A percentile compares a stretch with the other conserved stretches of the same genome.
Evolutionary conservation across 305 asterid genomes (phyloP).

Genomic region (Plantago coronopus): DNA sequence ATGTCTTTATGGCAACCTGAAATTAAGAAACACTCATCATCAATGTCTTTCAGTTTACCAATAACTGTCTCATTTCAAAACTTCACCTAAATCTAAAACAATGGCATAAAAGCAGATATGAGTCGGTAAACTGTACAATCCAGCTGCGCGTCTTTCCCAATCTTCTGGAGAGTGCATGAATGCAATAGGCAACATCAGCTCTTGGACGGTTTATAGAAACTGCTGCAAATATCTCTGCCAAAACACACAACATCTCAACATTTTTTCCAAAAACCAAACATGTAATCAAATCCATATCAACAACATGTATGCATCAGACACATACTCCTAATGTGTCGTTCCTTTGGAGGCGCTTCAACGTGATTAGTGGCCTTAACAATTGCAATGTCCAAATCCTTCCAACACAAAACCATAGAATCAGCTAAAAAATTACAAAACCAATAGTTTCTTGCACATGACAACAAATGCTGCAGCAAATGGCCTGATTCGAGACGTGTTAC

Average conservation of each 20-base stretch:
- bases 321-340: slow-evolving; percentile 87
- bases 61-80: slow-evolving; percentile 3
- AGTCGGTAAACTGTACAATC: slow-evolving; percentile 47
- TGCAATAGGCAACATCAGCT: slow-evolving; percentile 91
- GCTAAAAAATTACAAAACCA: background rate
- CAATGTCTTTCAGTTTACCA: background rate
- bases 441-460: background rate
- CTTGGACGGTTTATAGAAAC: slow-evolving; percentile 62
- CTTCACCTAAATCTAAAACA: background rate
- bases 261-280: background rate
- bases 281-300: background rate
- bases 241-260: background rate
- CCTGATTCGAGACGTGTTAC: slow-evolving; percentile 20
- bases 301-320: background rate
- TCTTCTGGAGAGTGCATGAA: slow-evolving; percentile 79
- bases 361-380: slow-evolving; percentile 92
- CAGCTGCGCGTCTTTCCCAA: slow-evolving; percentile 69
- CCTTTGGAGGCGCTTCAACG: slow-evolving; percentile 78
- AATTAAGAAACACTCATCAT: slow-evolving; percentile 5
- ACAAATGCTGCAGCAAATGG: background rate
- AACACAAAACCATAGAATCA: slow-evolving; percentile 15
- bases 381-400: slow-evolving; percentile 82
- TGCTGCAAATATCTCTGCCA: slow-evolving; percentile 59
- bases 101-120: background rate
- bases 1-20: slow-evolving; percentile 79